A percentile compares a stretch with the other conserved stretches of the same genome.
These are phyloP conservation scores for Neophaeococcomyces mojaviensis DNA, from an alignment of 2,329 filamentous ascomycete species.

Conservation along the genomic window DNA sequence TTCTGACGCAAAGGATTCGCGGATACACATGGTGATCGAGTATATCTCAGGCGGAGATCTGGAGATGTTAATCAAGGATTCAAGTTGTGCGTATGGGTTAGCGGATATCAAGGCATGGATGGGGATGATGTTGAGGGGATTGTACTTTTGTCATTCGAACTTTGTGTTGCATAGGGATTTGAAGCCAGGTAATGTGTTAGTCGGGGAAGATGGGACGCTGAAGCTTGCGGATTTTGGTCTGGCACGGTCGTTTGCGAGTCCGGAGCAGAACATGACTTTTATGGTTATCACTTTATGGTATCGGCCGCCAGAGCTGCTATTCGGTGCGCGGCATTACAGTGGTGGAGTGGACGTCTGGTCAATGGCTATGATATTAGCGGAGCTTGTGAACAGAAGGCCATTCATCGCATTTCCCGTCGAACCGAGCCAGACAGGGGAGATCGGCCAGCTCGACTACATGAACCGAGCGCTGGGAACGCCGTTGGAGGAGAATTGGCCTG, in stretches of 20 bases:
- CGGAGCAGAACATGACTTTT: slow-evolving; percentile 78
- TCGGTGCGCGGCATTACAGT: slow-evolving; percentile 80
- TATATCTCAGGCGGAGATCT: slow-evolving; percentile 90
- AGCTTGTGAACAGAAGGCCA: slow-evolving; percentile 73
- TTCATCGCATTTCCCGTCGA: slow-evolving; percentile 70
- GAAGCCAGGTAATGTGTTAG: slow-evolving; percentile 96
- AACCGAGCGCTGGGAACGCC: slow-evolving; percentile 81
- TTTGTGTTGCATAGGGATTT: slow-evolving; percentile 94
- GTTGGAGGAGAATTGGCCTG: slow-evolving; percentile 91
- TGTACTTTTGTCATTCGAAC: slow-evolving; percentile 96
- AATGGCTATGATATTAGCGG: slow-evolving; percentile 85
- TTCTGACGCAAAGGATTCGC: slow-evolving; percentile 81
- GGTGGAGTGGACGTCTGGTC: slow-evolving; percentile 93
- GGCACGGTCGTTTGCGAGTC: slow-evolving; percentile 80
- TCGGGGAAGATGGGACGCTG: slow-evolving; percentile 84
- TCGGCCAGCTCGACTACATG: slow-evolving; percentile 79
- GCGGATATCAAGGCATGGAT: slow-evolving; percentile 98
- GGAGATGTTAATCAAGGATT: slow-evolving; percentile 87
- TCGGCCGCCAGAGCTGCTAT: slow-evolving; percentile 85
- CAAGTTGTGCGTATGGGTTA: slow-evolving; percentile 70
- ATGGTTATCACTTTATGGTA: slow-evolving; percentile 98
- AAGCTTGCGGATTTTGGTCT: slow-evolving; percentile 98
- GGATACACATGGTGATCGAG: slow-evolving; percentile 91
- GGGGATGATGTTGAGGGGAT: slow-evolving; percentile 85
- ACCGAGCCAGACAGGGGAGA: slow-evolving; percentile 24